phyloP scores from a whole-genome alignment of 768 basidiomycete genomes.

The Basidioascus undulatus region DNA sequence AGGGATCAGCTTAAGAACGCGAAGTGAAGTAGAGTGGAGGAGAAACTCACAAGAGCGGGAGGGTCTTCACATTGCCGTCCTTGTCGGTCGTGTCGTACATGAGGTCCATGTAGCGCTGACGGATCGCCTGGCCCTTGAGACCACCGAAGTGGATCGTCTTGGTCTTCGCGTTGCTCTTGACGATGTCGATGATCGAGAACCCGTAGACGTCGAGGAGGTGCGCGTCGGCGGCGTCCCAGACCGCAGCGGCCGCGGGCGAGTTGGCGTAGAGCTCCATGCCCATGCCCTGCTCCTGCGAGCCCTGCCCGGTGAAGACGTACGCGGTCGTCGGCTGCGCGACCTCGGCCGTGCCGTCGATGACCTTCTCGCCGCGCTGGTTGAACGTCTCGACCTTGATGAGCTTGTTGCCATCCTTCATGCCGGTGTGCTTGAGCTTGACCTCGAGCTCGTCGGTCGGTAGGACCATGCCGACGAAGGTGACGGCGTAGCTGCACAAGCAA shows the following conservation, averaged over 20 bases:
- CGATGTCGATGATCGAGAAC: slow-evolving; percentile 95
- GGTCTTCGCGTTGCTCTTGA: slow-evolving; percentile 86
- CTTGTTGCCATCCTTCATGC: slow-evolving; percentile 81
- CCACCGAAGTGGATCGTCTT: slow-evolving; percentile 99
- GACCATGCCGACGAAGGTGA: slow-evolving; percentile 92
- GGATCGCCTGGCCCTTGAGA: slow-evolving; percentile 93
- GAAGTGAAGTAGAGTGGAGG: no score
- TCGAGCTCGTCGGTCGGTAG: slow-evolving; percentile 66
- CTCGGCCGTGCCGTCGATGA: slow-evolving; percentile 75
- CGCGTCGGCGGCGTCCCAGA: slow-evolving; percentile 89
- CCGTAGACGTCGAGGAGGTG: slow-evolving; percentile 88
- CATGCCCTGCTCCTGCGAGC: slow-evolving; percentile 95
- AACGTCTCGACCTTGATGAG: slow-evolving; percentile 68
- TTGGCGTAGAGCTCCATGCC: slow-evolving; percentile 92
- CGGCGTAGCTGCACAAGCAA: slow-evolving; percentile 46
- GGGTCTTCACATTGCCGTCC: slow-evolving; percentile 83
- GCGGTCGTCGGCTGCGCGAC: slow-evolving; percentile 78
- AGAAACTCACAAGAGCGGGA: slow-evolving; percentile 94
- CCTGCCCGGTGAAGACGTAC: slow-evolving; percentile 96
- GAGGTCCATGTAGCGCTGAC: slow-evolving; percentile 99
- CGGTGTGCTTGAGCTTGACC: slow-evolving; percentile 68
- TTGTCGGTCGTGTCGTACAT: slow-evolving; percentile 87
- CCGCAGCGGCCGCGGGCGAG: slow-evolving; percentile 79
- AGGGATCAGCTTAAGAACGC: no score
- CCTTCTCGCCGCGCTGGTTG: slow-evolving; percentile 70